phyloP scores from a whole-genome alignment of 2,329 filamentous ascomycete species.

The Aspergillus brunneoviolaceus region DNA sequence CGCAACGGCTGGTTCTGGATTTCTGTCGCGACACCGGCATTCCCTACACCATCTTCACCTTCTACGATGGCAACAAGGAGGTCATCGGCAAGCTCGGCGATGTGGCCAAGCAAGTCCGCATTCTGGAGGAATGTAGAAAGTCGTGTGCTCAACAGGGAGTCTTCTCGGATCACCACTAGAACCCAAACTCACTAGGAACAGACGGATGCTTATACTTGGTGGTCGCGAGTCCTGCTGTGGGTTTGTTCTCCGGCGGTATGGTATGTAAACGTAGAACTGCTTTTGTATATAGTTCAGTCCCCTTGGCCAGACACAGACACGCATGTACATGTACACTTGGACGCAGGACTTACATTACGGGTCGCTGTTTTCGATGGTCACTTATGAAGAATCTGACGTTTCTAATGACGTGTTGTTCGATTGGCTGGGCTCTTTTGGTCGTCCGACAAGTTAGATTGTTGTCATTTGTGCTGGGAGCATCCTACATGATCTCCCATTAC shows the following conservation, averaged over 20 bases:
- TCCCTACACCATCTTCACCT: slow-evolving; percentile 82
- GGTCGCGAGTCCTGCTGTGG: neutral
- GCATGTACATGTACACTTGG: neutral
- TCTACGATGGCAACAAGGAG: slow-evolving; percentile 77
- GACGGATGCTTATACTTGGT: neutral
- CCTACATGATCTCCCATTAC: no score
- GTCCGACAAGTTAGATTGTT: neutral
- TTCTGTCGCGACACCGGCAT: slow-evolving; percentile 82
- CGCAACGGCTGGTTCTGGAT: slow-evolving; percentile 73
- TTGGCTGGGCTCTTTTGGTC: neutral
- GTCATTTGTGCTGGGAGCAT: neutral
- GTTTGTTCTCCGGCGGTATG: neutral
- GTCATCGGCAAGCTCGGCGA: slow-evolving; percentile 76
- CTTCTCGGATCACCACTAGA: slow-evolving; percentile 34
- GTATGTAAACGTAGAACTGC: neutral
- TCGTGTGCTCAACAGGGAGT: slow-evolving; percentile 33
- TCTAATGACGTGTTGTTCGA: neutral
- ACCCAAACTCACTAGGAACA: neutral
- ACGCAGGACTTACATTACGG: neutral
- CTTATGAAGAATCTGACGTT: neutral
- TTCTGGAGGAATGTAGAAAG: slow-evolving; percentile 72
- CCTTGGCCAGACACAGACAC: neutral
- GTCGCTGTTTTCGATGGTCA: no score
- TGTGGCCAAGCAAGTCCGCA: slow-evolving; percentile 74
- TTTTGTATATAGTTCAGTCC: neutral